Conservation (phyloP, 192 early-diverging fungal species). For the Podila verticillata region DNA sequence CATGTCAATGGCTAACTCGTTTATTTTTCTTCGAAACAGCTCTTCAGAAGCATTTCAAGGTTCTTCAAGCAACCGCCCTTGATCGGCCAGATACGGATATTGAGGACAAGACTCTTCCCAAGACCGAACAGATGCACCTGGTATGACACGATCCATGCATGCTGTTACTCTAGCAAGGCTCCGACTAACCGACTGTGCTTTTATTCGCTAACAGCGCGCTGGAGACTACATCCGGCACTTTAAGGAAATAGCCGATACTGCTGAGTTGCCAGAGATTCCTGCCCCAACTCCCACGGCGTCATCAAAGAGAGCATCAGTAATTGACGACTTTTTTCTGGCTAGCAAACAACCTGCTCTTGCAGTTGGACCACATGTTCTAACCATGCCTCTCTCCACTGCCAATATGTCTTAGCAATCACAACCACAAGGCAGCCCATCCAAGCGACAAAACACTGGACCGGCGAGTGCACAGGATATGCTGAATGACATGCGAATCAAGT, state of each 20-base stretch:
- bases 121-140: conserved; percentile 41
- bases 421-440: conserved; percentile 6
- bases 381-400: neutral
- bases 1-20: neutral
- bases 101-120: conserved; percentile 48
- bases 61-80: conserved; percentile 49
- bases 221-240: conserved; percentile 44
- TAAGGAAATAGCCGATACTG: conserved; percentile 19
- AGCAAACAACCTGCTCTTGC: too few relatives aligned
- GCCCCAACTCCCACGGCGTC: neutral
- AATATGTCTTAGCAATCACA: neutral
- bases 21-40: conserved; percentile 20
- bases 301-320: conserved; percentile 30
- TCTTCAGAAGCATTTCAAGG: conserved; percentile 52
- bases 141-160: conserved; percentile 3
- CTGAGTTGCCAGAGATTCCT: conserved; percentile 6
- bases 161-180: neutral
- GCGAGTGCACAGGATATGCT: conserved; percentile 3
- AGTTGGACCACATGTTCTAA: neutral
- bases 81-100: conserved; percentile 52
- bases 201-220: conserved; percentile 29
- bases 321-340: neutral
- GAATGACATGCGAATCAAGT: conserved; percentile 21
- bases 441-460: conserved; percentile 13
- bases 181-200: neutral